These are phyloP conservation scores for Kazachstania martiniae DNA, from an alignment of 805 yeast species.

Conservation along the genomic window DNA sequence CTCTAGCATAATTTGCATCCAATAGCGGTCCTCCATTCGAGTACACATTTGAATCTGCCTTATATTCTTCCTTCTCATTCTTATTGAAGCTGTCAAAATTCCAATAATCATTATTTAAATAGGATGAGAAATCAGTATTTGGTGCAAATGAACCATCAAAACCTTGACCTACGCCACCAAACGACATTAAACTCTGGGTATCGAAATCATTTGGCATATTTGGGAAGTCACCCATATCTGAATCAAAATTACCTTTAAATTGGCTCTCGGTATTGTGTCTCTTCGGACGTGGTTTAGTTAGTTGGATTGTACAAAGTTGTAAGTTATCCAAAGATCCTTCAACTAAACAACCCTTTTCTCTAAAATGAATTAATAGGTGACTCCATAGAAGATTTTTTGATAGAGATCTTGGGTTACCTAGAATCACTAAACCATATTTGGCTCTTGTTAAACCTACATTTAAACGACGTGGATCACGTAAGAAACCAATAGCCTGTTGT, in stretches of 20 bases:
- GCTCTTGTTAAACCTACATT: slow-evolving; percentile 89
- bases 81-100: slow-evolving; percentile 7
- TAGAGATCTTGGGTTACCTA: slow-evolving; percentile 78
- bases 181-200: slow-evolving; percentile 26
- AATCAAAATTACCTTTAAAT: slow-evolving; percentile 5
- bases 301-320: slow-evolving; percentile 58
- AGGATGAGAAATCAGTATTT: slow-evolving; percentile 16
- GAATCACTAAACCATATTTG: slow-evolving; percentile 62
- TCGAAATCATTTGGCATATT: slow-evolving; percentile 19
- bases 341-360: slow-evolving; percentile 79
- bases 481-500: slow-evolving; percentile 65
- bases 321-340: slow-evolving; percentile 80
- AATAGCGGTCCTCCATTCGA: slow-evolving; percentile 6
- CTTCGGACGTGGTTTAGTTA: slow-evolving; percentile 24
- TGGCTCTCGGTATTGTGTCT: slow-evolving; percentile 2
- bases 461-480: slow-evolving; percentile 74
- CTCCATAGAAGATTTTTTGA: slow-evolving; percentile 69
- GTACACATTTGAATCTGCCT: slow-evolving; percentile 6
- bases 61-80: background rate
- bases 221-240: slow-evolving; percentile 12
- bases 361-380: slow-evolving; percentile 60
- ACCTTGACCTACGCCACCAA: slow-evolving; percentile 13
- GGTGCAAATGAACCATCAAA: slow-evolving; percentile 12
- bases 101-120: slow-evolving; percentile 17
- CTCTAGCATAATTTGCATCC: slow-evolving; percentile 15